Base-by-base conservation (phyloP, 1,139 yeast genomes). In the Saccharomyces hybrid region DNA sequence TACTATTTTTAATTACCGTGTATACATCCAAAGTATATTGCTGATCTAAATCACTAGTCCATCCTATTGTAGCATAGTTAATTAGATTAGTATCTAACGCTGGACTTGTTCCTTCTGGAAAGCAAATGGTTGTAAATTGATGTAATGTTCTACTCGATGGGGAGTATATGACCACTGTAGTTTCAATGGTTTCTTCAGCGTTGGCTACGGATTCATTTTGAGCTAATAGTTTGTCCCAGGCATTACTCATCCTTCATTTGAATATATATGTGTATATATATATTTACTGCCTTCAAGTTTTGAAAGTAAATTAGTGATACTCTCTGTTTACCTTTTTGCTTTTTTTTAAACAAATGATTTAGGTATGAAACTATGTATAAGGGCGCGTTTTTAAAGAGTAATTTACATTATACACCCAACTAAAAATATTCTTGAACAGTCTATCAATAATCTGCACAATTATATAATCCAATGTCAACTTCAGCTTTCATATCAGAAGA, bases 381-480 rank as follows among this genome's bases (percentile, higher is more conserved):
- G 44, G 24, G 44, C 44, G 24, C 44, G 11, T 38, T 38, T 38
- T 38, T 7, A 11, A 38, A 38, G 26, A 38, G 11, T 38, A 38
- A 9, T 38, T 16, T 38, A 38, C 44, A 38, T 5, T 38, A 11
- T 19, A 14, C 24, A 11, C 42, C 21, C 21, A 38, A 38, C 44
- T 38, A 24, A 16, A 38, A 19, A 38, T 19, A 8, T 9, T 28
- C 12, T 26, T 21, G 44, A 38, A 19, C 8, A 38, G 11, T 38
- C 44, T 38, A 38, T 31, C 49, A 60, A 60, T 87, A 85, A 70
- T 90, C 96, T 52, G 96, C 97, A 55, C 84, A 78, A 72, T 93
- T 93, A 73, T 86, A 89, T 53, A 93, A 81, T 58, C 96, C 91
- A 62, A 91, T 86, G 69, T 93, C 99, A 52, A 83, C 88, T 59